phyloP scores from a whole-genome alignment of 495 filamentous ascomycete genomes.

The Hypoxylon fragiforme region DNA sequence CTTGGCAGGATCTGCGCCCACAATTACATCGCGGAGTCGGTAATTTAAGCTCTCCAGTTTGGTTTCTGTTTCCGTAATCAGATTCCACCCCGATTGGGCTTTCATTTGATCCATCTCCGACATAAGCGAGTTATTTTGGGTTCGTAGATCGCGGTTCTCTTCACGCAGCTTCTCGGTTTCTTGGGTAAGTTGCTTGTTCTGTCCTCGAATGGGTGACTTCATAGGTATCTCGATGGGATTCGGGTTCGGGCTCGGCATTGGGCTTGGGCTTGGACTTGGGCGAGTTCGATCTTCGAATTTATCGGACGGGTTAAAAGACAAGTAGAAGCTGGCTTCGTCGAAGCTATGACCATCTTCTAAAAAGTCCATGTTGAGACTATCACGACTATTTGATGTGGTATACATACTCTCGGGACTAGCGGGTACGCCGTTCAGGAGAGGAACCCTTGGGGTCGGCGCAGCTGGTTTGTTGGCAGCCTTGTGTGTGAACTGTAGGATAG shows the following conservation, averaged over 20 bases:
- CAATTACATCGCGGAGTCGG: constrained; percentile 67
- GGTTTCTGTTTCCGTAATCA: constrained; percentile 64
- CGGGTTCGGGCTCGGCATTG: too few relatives aligned
- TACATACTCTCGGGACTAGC: constrained; percentile 71
- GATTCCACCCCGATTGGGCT: constrained; percentile 36
- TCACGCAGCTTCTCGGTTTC: constrained; percentile 46
- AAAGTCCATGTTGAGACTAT: constrained; percentile 52
- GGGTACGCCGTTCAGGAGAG: constrained; percentile 56
- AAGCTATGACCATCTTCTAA: constrained; percentile 61
- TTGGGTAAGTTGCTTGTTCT: constrained; percentile 46
- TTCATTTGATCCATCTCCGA: constrained; percentile 38
- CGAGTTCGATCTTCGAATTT: constrained; percentile 40
- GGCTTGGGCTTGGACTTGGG: too few relatives aligned
- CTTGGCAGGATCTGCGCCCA: constrained; percentile 59
- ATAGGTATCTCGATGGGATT: constrained; percentile 49
- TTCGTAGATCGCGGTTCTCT: constrained; percentile 42
- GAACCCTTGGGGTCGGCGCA: constrained; percentile 45
- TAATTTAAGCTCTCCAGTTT: constrained; percentile 74
- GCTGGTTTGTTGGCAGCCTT: constrained; percentile 47
- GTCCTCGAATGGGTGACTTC: constrained; percentile 50
- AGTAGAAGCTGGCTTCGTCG: constrained; percentile 80
- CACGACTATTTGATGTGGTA: constrained; percentile 58
- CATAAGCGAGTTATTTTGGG: constrained; percentile 43
- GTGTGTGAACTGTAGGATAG: constrained; percentile 86
- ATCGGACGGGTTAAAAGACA: constrained; percentile 67